These are phyloP conservation scores for Lipomyces yamanashiensis DNA, from an alignment of 805 yeast genomes.

Conservation along the genomic window DNA sequence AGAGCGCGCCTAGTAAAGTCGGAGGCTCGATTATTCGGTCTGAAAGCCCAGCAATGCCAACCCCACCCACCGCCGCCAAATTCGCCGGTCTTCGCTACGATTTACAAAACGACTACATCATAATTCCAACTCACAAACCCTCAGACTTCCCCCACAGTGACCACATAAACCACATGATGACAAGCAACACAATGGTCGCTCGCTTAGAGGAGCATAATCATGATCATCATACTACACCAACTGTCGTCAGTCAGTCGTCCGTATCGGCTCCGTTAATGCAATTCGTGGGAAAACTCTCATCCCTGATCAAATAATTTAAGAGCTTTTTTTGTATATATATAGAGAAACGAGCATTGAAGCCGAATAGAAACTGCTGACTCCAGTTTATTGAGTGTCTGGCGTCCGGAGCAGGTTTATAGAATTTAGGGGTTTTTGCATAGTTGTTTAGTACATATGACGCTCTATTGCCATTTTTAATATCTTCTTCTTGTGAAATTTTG, in stretches of 20 bases:
- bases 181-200: conserved; percentile 11
- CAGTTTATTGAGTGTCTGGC: no score
- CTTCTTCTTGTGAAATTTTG: neutral
- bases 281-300: neutral
- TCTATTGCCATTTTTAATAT: no score
- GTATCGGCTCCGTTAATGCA: neutral
- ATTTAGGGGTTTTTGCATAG: no score
- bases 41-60: neutral
- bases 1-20: neutral
- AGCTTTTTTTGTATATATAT: neutral
- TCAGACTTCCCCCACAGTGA: neutral
- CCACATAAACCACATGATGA: neutral
- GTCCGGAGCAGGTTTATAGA: neutral
- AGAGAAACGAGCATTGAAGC: neutral
- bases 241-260: neutral
- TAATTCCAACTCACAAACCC: conserved; percentile 5
- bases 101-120: conserved; percentile 3
- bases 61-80: neutral
- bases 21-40: neutral
- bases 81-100: conserved; percentile 14
- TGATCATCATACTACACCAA: neutral
- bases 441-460: no score
- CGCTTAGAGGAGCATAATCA: conserved; percentile 8
- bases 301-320: neutral
- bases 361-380: no score